A percentile compares a stretch with the other conserved stretches of the same genome.
Conservation (phyloP, 148 eudicot genomes). For the Agrostemma githago region DNA sequence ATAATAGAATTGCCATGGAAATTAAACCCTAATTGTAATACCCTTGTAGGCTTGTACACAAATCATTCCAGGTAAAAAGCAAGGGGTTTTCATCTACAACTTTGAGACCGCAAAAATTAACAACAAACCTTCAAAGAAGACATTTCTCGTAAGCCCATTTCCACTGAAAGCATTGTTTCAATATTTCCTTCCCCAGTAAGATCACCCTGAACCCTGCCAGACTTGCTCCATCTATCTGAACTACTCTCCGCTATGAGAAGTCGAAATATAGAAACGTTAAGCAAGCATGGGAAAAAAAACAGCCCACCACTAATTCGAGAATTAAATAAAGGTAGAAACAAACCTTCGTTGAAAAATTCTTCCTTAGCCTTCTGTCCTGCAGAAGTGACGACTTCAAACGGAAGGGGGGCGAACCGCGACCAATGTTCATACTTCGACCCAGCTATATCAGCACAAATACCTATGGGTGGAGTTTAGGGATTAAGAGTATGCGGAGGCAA, state of each 20-base stretch:
- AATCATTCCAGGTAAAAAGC: neutral
- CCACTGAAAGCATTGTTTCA: conserved; percentile 97
- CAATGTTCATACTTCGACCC: conserved; percentile 80
- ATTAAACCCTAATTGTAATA: neutral
- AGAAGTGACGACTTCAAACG: conserved; percentile 90
- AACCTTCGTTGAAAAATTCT: conserved; percentile 53
- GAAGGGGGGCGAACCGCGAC: conserved; percentile 97
- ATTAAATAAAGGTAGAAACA: conserved; percentile 27
- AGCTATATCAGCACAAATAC: conserved; percentile 90
- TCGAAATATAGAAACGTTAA: conserved; percentile 11
- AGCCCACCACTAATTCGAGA: neutral
- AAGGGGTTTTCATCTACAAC: neutral
- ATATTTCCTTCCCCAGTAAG: conserved; percentile 87
- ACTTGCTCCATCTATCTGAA: conserved; percentile 54
- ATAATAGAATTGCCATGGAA: neutral
- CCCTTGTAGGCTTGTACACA: neutral
- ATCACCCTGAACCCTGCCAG: conserved; percentile 66
- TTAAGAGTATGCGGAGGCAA: too few relatives aligned
- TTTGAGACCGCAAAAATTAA: neutral
- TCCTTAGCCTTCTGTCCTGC: conserved; percentile 98
- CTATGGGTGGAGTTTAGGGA: conserved; percentile 29
- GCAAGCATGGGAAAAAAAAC: conserved; percentile 5
- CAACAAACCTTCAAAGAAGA: conserved; percentile 82
- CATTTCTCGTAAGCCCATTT: conserved; percentile 91
- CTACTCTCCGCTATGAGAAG: conserved; percentile 42